Evolutionary conservation across 1,284 basidiomycete species (phyloP).

Genomic region (Bjerkandera adusta): DNA sequence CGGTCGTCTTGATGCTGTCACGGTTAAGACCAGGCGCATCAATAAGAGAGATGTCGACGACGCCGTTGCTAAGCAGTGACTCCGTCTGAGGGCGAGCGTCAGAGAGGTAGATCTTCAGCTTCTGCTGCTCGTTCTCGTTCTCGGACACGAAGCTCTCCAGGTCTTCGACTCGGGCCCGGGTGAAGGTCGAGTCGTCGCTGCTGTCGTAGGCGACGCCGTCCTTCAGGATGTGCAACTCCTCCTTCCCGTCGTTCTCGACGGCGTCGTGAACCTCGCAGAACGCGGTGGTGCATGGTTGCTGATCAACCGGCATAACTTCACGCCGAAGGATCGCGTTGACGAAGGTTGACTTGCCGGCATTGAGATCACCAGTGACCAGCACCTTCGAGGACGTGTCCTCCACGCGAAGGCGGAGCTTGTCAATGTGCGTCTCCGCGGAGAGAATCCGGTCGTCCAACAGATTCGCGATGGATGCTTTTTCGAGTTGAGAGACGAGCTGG

Average conservation of each 20-base stretch:
- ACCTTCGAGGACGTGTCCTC: slow-evolving; percentile 95
- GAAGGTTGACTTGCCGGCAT: slow-evolving; percentile 98
- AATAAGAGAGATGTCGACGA: slow-evolving; percentile 97
- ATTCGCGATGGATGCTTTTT: slow-evolving; percentile 91
- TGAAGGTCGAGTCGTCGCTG: slow-evolving; percentile 76
- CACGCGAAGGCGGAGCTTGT: slow-evolving; percentile 84
- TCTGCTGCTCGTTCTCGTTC: slow-evolving; percentile 69
- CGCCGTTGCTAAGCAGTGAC: slow-evolving; percentile 92
- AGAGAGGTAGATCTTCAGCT: slow-evolving; percentile 84
- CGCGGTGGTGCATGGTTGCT: slow-evolving; percentile 96
- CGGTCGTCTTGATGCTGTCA: slow-evolving; percentile 94
- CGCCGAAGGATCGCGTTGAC: slow-evolving; percentile 92
- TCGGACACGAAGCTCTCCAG: slow-evolving; percentile 83
- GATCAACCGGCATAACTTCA: slow-evolving; percentile 95
- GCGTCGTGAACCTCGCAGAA: slow-evolving; percentile 98
- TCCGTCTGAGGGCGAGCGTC: slow-evolving; percentile 72
- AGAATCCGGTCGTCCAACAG: slow-evolving; percentile 86
- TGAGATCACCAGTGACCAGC: slow-evolving; percentile 98
- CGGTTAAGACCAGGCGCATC: slow-evolving; percentile 98
- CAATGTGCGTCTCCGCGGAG: slow-evolving; percentile 79
- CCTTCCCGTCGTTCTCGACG: slow-evolving; percentile 73
- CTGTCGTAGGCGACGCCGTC: slow-evolving; percentile 72
- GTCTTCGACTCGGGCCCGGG: slow-evolving; percentile 63
- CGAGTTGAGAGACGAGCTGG: slow-evolving; percentile 86
- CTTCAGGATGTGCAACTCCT: slow-evolving; percentile 82